These are phyloP conservation scores for Komagataella kurtzmanii DNA, from an alignment of 805 yeast species.

Conservation along the genomic window DNA sequence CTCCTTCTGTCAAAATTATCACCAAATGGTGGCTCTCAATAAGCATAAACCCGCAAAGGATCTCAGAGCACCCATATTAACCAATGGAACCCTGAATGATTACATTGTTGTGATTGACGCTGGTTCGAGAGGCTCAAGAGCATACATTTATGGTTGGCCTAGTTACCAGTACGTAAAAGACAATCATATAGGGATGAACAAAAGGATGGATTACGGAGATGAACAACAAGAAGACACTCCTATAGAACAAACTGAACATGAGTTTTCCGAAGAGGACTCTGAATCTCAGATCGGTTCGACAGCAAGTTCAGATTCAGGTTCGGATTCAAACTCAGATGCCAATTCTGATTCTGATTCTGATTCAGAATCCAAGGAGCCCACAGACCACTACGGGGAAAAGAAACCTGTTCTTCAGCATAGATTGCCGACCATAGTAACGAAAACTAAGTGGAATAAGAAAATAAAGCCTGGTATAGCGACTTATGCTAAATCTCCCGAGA, in stretches of 20 bases:
- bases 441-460: slow-evolving; percentile 43
- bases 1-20: background rate
- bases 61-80: slow-evolving; percentile 22
- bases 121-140: slow-evolving; percentile 55
- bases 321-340: background rate
- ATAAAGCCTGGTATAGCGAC: slow-evolving; percentile 75
- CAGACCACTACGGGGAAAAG: background rate
- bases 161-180: slow-evolving; percentile 19
- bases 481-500: slow-evolving; percentile 35
- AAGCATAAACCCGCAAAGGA: background rate
- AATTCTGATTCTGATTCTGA: background rate
- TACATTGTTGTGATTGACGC: slow-evolving; percentile 51
- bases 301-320: background rate
- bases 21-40: background rate
- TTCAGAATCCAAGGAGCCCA: background rate
- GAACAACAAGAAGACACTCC: slow-evolving; percentile 1
- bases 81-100: slow-evolving; percentile 37
- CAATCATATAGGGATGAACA: slow-evolving; percentile 11
- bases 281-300: background rate
- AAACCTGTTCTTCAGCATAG: background rate
- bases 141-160: slow-evolving; percentile 43
- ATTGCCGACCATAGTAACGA: background rate
- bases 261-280: background rate
- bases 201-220: slow-evolving; percentile 4
- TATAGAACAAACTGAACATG: background rate